Base-by-base conservation (phyloP, 225 moss, liverwort and hornwort species). In the Ulota crispa region DNA sequence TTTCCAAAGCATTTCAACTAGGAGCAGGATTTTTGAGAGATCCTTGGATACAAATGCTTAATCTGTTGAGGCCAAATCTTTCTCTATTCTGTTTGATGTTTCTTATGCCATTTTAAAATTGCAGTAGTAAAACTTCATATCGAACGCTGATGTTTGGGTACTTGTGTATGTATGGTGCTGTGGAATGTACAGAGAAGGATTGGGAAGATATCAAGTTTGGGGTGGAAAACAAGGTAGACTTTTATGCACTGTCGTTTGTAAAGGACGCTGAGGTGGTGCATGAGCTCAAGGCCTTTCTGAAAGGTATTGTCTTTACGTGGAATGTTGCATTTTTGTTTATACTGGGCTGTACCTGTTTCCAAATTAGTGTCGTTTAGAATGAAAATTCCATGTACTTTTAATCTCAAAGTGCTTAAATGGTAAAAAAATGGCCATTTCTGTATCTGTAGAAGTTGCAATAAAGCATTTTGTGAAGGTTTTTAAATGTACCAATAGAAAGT, bases 151-250 rank as follows among this genome's bases (percentile, higher is more conserved):
- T 30, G 26, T 23, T 61, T 31, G 31, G 52, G 24, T 72, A 52
- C 31, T 36, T 36, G 8, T 68, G 3, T 70, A 39, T 26, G 36
- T 50, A 50, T 56, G n/a, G 6, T 80, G 26, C 16, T 61, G 41
- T 57, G 86, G 72, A 62, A 32, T 81, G 34, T 78, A 1, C 92
- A 95, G 98, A 99, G 87, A 99, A 95, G 75, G 98, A 99, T 80
- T 99, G 98, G 98, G 98, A 99, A 81, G 98, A 99, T 82, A 99
- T 99, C 75, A 99, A 94, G 84, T 99, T 99, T 77, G 98, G 98
- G 37, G 93, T 99, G 59, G 98, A 95, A 70, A 99, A 99, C 65
- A 86, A 95, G 73, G 95, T 99, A 39, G 98, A 99, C 84, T 99
- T 93, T 53, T 99, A 95, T 85, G 98, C 98, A 21, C 85, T 99